Base-by-base conservation (phyloP, 2,329 filamentous ascomycete genomes). In the Colletotrichum liaoningense region DNA sequence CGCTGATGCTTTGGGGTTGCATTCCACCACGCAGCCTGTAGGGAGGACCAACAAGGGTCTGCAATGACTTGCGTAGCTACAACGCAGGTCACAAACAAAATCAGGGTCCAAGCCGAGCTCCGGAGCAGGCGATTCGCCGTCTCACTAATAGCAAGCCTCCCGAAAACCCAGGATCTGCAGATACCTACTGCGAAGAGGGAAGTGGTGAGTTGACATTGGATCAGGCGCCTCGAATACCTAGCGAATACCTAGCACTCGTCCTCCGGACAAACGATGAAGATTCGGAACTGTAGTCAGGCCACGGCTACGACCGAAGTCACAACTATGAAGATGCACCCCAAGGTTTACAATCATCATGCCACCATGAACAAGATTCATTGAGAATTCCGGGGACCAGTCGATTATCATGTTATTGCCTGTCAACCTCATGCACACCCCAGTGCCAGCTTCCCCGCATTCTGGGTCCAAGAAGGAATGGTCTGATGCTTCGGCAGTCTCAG, bases 401-500 rank as follows among this genome's bases (percentile, higher is more conserved):
- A 65, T 63, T 64, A 26, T 64, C 30, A 30, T 42, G 65, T 35
- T 60, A 49, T 69, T 16, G 59, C 54, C 59, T 69, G 69, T 60
- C 55, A 64, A 28, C 28, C 33, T 52, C 24, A 62, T 57, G 60
- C 57, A 52, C 49, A 58, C 56, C 49, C 22, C 52, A 26, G 24
- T 11, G 30, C 4, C 63, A 70, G 55, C 56, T 70, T 70, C 70
- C 67, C 71, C 71, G 67, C 67, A 73, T 73, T 73, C 24, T 24
- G 62, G 56, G 38, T 19, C 9, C 22, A 38, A 52, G 26, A 35
- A 9, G 11, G 24, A 46, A 35, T 73, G 67, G 60, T 26, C 67
- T 65, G 70, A 70, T 57, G 70, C 70, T 65, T 49, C 60, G 55
- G 67, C 67, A 65, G 60, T 73, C 70, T 73, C 70, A 73, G 35